Conservation (phyloP, 495 filamentous ascomycete species). For the Sordaria brevicollis region DNA sequence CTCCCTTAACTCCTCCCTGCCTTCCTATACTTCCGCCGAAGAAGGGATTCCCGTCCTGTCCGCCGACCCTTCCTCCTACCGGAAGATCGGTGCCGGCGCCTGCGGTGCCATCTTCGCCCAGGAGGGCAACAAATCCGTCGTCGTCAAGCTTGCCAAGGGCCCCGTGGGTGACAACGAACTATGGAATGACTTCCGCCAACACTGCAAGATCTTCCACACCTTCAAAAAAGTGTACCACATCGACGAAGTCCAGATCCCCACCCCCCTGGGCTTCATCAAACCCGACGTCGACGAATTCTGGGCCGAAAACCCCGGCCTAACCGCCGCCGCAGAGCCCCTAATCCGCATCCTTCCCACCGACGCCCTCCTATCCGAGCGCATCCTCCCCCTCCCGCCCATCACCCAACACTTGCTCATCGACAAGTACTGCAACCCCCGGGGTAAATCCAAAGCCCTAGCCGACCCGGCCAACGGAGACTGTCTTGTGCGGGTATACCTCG, state of each 20-base stretch:
- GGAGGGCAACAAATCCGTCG: background rate
- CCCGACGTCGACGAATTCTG: background rate
- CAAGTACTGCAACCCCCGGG: conserved; percentile 13
- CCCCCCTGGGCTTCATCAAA: background rate
- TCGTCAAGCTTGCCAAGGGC: conserved; percentile 5
- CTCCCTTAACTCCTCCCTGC: background rate
- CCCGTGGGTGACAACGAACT: background rate
- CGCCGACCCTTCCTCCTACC: background rate
- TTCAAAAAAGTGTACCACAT: background rate
- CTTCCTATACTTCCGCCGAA: background rate
- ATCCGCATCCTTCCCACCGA: conserved; percentile 1
- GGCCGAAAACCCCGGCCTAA: background rate
- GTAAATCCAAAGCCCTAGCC: background rate
- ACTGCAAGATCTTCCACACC: background rate
- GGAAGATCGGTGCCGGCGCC: conserved; percentile 13
- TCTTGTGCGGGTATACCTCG: conserved; percentile 19
- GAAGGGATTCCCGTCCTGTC: background rate
- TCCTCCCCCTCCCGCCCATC: conserved; percentile 1
- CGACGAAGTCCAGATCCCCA: background rate
- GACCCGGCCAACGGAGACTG: conserved; percentile 17
- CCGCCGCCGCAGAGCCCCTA: background rate
- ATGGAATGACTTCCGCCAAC: conserved; percentile 2
- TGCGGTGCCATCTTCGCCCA: conserved; percentile 9
- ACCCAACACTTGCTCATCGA: conserved; percentile 11
- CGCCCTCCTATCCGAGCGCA: conserved; percentile 1